Base-by-base conservation (phyloP, 2,329 filamentous ascomycete species). In the Akanthomyces uredinophilus region DNA sequence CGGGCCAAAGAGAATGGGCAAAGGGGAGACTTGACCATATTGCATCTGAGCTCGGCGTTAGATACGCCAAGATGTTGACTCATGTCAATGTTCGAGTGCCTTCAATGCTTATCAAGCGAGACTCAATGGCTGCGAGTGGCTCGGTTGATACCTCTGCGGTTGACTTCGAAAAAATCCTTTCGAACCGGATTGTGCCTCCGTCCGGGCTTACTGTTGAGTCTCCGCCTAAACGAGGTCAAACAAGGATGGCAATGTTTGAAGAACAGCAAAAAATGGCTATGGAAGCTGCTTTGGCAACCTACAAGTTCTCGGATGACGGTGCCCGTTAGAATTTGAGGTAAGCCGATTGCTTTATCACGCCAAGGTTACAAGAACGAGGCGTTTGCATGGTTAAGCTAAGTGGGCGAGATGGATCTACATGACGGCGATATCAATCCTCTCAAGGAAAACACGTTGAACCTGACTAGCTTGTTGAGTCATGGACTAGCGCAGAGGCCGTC, bases 41-140 rank as follows among this genome's bases (percentile, higher is more conserved):
- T 51, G 81, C 79, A 2, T 77, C 81, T 59, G 79, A 81, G 47
- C 73, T 87, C 13, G 85, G 85, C 11, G 76, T 88, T 54, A 79
- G 80, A 63, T 86, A 87, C 68, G 83, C 84, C 16, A 77, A 81
- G 41, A 81, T 84, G 50, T 68, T 87, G 41, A 74, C 77, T 20
- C 76, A 82, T 73, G 76, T 86, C 58, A 78, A 83, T 68, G 71
- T 87, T 58, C 82, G 85, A 27, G 77, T 86, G 20, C 85, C 85
- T 2, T 86, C 83, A 0, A 87, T 87, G 84, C 77, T 86, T 64
- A 86, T 87, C 69, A 79, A 77, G 32, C 74, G 79, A 41, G 83
- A 86, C 67, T 77, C 77, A 5, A 70, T 83, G 11, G 76, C 83
- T 74, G 75, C 77, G 2, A 74, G 51, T 6, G 62, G 57, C 27